Evolutionary conservation across 257 asterid genomes (phyloP), one percentile per base, ranked within the genome.

Genomic region (Solanum raphanifolium): DNA sequence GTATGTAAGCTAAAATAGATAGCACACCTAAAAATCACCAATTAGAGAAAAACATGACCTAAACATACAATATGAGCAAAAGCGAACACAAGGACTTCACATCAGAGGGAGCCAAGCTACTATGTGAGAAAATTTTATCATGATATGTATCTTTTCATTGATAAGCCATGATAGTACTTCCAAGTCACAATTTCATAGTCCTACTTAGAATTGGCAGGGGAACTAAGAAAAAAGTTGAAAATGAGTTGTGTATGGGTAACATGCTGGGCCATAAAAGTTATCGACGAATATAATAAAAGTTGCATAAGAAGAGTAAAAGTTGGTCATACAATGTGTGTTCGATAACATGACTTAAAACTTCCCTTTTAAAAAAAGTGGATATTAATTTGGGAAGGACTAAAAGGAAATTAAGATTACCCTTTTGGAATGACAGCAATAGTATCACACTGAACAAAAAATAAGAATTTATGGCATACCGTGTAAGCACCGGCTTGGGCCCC

Each of bases 401-500:
- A 27, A 81, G 39, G n/a, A 46, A 46, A 81, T 81, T 81, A 81
- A 46, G 41, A 76, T 20, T 25, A 18, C 4, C 29, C n/a, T 46
- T 25, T 81, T 27, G 66, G 36, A 79, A 81, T 3, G 20, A 35
- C 31, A 38, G 55, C 32, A 36, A 43, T 21, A 71, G 27, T 69
- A 74, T 62, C 87, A 36, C 72, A 29, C 52, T 82, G 36, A 48
- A 68, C 84, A 31, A 36, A 58, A 65, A 58, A 68, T 27, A 75
- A 79, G 52, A 87, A 60, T 41, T 58, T 83, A 83, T 65, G 84
- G 36, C 89, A 87, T 95, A 97, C 99, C 98, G 99, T 93, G 90
- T 96, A 97, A 89, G 98, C 92, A 82, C 97, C 98, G 15, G 93
- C 93, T 92, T 87, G 91, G 29, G 98, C 98, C 62, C 99, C 99